Evolutionary conservation across 352 stramenopile species (phyloP).

Genomic region (Phytophthora pisi): DNA sequence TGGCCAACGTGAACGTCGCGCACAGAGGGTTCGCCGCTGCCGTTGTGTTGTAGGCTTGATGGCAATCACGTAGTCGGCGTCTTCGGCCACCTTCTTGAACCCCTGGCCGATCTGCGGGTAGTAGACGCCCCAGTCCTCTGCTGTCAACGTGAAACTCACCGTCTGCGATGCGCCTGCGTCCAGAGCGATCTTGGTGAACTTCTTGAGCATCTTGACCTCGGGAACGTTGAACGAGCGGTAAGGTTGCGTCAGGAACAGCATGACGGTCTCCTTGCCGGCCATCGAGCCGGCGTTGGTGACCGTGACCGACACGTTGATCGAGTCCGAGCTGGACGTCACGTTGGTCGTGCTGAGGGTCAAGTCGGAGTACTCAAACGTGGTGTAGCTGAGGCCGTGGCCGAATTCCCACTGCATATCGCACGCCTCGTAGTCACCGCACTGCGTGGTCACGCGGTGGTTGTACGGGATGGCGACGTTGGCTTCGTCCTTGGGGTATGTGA

Average conservation of each 20-base stretch:
- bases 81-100: slow-evolving; percentile 62
- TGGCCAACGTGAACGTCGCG: slow-evolving; percentile 23
- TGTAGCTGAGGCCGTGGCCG: slow-evolving; percentile 69
- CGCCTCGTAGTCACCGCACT: slow-evolving; percentile 36
- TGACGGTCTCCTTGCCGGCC: slow-evolving; percentile 69
- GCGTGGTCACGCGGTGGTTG: slow-evolving; percentile 63
- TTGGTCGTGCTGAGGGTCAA: slow-evolving; percentile 43
- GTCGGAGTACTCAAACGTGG: slow-evolving; percentile 57
- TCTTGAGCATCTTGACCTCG: slow-evolving; percentile 81
- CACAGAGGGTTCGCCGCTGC: slow-evolving; percentile 34
- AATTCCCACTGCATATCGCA: slow-evolving; percentile 73
- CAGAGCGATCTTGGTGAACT: slow-evolving; percentile 76
- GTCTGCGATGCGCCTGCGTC: slow-evolving; percentile 37
- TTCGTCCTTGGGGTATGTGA: slow-evolving; percentile 79
- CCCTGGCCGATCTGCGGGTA: slow-evolving; percentile 58
- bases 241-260: slow-evolving; percentile 78
- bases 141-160: slow-evolving; percentile 47
- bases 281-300: slow-evolving; percentile 67
- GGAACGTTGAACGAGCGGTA: slow-evolving; percentile 61
- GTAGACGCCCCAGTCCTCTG: slow-evolving; percentile 63
- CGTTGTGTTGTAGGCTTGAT: slow-evolving; percentile 58
- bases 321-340: slow-evolving; percentile 33
- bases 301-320: slow-evolving; percentile 53
- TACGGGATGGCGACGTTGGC: slow-evolving; percentile 69
- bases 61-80: slow-evolving; percentile 65